These are phyloP conservation scores for Chytriomyces hyalinus DNA, from an alignment of 192 early-diverging fungal genomes.

Conservation along the genomic window DNA sequence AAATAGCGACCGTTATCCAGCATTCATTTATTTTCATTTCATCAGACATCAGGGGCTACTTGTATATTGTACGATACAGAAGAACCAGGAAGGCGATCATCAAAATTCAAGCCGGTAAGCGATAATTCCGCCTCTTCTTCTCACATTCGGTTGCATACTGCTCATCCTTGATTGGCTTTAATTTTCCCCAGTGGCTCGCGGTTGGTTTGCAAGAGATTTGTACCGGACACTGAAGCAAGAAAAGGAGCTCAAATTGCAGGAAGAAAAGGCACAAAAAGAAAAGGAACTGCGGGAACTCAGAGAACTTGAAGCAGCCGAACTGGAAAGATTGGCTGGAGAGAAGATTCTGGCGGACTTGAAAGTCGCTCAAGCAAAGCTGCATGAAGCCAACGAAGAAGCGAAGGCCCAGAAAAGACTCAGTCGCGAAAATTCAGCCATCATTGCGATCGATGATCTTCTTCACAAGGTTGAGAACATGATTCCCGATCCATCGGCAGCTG, in stretches of 20 bases:
- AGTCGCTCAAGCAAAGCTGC: constrained; percentile 20
- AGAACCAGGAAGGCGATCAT: constrained; percentile 41
- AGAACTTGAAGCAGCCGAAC: constrained; percentile 25
- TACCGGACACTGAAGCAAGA: constrained; percentile 37
- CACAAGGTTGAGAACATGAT: constrained; percentile 10
- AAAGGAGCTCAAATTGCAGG: constrained; percentile 23
- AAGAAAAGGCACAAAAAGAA: constrained; percentile 18
- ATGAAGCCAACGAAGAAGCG: constrained; percentile 11
- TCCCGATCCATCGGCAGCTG: not conserved
- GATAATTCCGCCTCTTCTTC: not conserved
- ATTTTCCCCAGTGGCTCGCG: constrained; percentile 44
- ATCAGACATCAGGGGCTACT: constrained; percentile 46
- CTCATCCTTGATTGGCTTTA: constrained; percentile 10
- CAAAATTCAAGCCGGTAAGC: constrained; percentile 58
- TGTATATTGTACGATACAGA: constrained; percentile 49
- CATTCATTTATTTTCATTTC: not conserved
- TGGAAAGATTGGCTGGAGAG: constrained; percentile 20
- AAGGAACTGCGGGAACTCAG: constrained; percentile 14
- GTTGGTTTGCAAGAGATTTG: constrained; percentile 58
- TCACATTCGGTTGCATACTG: not conserved
- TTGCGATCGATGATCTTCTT: constrained; percentile 5
- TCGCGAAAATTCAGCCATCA: not conserved
- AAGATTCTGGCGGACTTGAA: constrained; percentile 9
- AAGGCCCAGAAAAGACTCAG: constrained; percentile 11
- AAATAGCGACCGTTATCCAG: constrained; percentile 9